Base-by-base conservation (phyloP, 257 asterid species). In the Gentiana straminea region DNA sequence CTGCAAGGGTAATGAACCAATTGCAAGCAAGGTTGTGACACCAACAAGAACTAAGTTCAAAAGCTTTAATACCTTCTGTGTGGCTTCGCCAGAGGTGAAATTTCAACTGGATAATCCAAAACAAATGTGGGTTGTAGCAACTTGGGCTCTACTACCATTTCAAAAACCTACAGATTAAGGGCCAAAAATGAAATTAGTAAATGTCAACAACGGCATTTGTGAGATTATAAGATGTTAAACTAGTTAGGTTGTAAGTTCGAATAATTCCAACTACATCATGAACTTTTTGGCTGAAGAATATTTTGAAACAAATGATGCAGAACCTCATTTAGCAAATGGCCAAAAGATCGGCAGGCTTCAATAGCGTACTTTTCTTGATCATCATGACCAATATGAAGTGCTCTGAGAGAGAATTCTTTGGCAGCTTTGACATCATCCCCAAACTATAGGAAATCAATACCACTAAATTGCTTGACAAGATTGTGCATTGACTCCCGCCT, bases 51-150 rank as follows among this genome's bases (percentile, higher is more conserved):
- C 44, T 39, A 3, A 39, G 4, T 39, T 39, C 38, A 36, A 33
- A 49, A 60, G 33, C 48, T 8, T 11, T 8, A 8, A 11, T 65
- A 90, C 98, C 95, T 85, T 80, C 97, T 77, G 65, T 88, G 97
- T 10, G 95, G 98, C 71, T 92, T 92, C 77, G 98, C 97, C 11
- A 92, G 83, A 33, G 98, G 98, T 35, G 98, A 92, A 72, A 85
- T 84, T 81, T 88, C 97, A 58, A 92, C 64, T 1, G 98, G 98
- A 73, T 92, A 92, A 67, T 92, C 98, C 93, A 92, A 68, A 49
- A 92, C 98, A 70, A 92, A 88, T 36, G 98, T 92, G 43, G 98
- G 98, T 64, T 88, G 98, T 62, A 88, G 62, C 49, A 92, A 78
- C 62, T 74, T 76, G 63, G 95, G 89, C 64, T 92, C 98, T 51